Evolutionary conservation across 2,329 filamentous ascomycete genomes (phyloP), one percentile per base, ranked within the genome.

Genomic region (Colletotrichum sansevieriae): DNA sequence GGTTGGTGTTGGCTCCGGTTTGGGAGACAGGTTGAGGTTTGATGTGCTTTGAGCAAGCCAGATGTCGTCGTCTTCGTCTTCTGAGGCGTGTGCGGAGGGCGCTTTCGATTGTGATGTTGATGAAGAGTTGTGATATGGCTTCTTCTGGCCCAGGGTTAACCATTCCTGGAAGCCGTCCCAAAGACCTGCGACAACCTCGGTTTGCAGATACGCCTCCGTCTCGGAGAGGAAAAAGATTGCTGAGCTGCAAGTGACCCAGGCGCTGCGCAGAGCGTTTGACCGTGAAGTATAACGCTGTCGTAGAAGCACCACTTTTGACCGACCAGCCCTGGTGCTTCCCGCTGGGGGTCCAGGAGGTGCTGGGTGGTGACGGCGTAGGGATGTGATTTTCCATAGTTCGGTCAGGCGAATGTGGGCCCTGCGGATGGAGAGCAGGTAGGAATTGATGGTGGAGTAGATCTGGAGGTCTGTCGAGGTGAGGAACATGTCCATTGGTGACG

Each of bases 191-290:
- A 98, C 91, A 7, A 98, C 91, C 75, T 97, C 94, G 1, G 92
- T 93, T 78, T 98, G 95, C 51, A 98, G 89, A 74, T 97, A 98
- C 3, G 90, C 90, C 72, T 95, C 92, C 13, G 93, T 91, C 77
- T 98, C 95, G 0, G 92, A 93, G 3, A 98, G 84, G 73, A 98
- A 92, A 80, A 97, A 98, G 4, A 97, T 88, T 1, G 93, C 91
- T 2, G 94, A 92, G 75, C 92, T 94, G 73, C 92, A 91, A 0
- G 93, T 97, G 0, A 94, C 95, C 96, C 96, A 99, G 1, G 95
- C 88, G 71, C 90, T 91, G 15, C 96, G 89, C 85, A 97, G 92
- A 0, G 88, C 86, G 39, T 85, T 84, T 4, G 87, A 85, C 18
- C 95, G 87, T 15, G 82, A 76, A 29, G 88, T 88, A 72, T 90